phyloP scores from a whole-genome alignment of 2,329 filamentous ascomycete genomes.

The Nigrograna mackinnonii region DNA sequence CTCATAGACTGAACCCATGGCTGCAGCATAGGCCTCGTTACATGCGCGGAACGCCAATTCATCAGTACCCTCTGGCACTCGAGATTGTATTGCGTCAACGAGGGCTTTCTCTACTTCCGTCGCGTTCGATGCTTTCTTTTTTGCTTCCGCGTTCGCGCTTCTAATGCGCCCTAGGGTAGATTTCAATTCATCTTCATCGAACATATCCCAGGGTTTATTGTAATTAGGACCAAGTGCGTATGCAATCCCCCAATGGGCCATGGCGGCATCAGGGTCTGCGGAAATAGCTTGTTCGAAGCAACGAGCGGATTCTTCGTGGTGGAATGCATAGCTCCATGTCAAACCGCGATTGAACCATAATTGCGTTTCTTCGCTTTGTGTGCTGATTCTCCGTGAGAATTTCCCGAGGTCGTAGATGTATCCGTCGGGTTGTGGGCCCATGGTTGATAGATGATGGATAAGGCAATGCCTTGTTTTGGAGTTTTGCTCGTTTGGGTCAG shows the following conservation, averaged over 20 bases:
- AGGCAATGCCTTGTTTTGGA: too few species aligned
- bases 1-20: conserved; percentile 61
- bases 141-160: conserved; percentile 51
- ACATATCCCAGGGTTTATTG: conserved; percentile 77
- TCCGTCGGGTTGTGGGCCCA: too few species aligned
- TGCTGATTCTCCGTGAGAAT: conserved; percentile 60
- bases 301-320: conserved; percentile 69
- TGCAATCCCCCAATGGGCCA: conserved; percentile 70
- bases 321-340: conserved; percentile 76
- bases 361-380: conserved; percentile 56
- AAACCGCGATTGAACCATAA: conserved; percentile 73
- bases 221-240: conserved; percentile 77
- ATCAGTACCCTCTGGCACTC: conserved; percentile 47
- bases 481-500: too few species aligned
- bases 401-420: conserved; percentile 61
- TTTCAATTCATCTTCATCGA: conserved; percentile 64
- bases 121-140: conserved; percentile 36
- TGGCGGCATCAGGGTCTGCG: conserved; percentile 58
- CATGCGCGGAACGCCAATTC: conserved; percentile 54
- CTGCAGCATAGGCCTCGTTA: conserved; percentile 64
- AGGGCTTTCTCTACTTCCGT: conserved; percentile 64
- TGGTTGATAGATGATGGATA: too few species aligned
- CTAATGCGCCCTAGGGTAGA: conserved; percentile 54
- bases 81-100: conserved; percentile 59
- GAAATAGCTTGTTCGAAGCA: conserved; percentile 67